These are phyloP conservation scores for Fagopyrum esculentum DNA, from an alignment of 148 eudicot genomes.

Conservation along the genomic window DNA sequence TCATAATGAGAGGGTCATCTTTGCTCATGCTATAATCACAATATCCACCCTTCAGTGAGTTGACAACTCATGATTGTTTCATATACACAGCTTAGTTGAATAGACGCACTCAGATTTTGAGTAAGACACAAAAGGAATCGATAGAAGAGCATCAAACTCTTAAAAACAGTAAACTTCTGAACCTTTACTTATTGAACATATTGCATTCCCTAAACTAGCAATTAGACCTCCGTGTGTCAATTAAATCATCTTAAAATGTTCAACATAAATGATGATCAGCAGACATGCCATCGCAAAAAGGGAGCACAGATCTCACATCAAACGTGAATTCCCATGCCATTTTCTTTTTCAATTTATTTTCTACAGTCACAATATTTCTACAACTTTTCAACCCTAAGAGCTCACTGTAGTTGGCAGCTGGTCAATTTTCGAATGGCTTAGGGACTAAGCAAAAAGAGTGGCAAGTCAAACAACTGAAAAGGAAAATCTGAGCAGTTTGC, in stretches of 20 bases:
- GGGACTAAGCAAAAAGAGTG: conserved; percentile 1
- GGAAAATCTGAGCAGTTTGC: background rate
- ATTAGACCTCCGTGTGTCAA: background rate
- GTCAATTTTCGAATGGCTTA: background rate
- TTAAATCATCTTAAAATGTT: background rate
- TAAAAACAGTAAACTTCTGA: background rate
- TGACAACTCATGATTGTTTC: background rate
- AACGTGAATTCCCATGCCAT: background rate
- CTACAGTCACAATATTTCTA: background rate
- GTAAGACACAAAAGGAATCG: background rate
- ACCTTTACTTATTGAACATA: background rate
- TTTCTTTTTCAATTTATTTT: background rate
- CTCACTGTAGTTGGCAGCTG: background rate
- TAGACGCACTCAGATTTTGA: background rate
- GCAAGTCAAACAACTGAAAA: background rate
- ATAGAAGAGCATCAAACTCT: background rate
- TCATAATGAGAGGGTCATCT: background rate
- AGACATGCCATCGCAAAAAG: background rate
- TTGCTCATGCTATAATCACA: conserved; percentile 3
- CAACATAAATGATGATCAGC: background rate
- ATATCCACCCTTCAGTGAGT: background rate
- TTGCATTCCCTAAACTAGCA: background rate
- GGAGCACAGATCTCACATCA: background rate
- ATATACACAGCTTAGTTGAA: background rate
- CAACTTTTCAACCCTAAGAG: background rate